Percentiles rank a stretch among this genome's conserved stretches.
Conservation (phyloP, 176 grass and related monocot genomes). For the Leersia perrieri region DNA sequence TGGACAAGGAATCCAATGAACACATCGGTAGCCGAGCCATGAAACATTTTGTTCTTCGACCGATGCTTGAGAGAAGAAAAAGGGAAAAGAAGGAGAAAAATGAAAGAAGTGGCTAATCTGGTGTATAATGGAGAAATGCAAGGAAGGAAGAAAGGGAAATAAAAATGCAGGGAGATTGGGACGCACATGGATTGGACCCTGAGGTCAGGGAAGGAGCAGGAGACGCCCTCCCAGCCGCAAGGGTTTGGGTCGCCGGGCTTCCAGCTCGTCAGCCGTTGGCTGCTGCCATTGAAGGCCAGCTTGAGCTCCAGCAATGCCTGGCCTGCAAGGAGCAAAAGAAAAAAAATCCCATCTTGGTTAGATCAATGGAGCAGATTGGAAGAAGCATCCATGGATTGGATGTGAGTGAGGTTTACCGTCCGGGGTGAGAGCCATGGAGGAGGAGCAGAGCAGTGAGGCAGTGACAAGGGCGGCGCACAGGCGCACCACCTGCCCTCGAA, state of each 20-base stretch:
- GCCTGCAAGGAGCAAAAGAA: constrained; percentile 28
- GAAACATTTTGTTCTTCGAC: not conserved
- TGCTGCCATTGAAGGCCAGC: constrained; percentile 72
- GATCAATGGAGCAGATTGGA: not conserved
- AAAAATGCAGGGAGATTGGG: not conserved
- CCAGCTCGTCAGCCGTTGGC: constrained; percentile 64
- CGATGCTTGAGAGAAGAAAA: not conserved
- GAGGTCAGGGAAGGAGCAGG: constrained; percentile 94
- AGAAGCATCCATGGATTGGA: not conserved
- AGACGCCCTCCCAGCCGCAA: constrained; percentile 83
- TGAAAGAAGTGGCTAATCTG: not conserved
- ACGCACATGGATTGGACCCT: constrained; percentile 92
- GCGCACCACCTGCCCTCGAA: not conserved
- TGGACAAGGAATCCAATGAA: constrained; percentile 28
- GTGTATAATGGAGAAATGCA: not conserved
- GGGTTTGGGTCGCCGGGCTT: constrained; percentile 55
- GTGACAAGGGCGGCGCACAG: not conserved
- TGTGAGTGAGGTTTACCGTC: constrained; percentile 47
- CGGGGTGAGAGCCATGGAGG: constrained; percentile 48
- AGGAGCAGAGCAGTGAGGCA: constrained; percentile 16
- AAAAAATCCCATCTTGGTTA: not conserved
- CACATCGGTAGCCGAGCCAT: constrained; percentile 13
- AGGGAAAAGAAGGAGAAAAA: not conserved
- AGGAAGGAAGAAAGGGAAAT: not conserved
- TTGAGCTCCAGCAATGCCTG: constrained; percentile 82